A percentile compares a stretch with the other conserved stretches of the same genome.
Evolutionary conservation across 345 rosid genomes (phyloP).

Genomic region (Dipteronia dyeriana): DNA sequence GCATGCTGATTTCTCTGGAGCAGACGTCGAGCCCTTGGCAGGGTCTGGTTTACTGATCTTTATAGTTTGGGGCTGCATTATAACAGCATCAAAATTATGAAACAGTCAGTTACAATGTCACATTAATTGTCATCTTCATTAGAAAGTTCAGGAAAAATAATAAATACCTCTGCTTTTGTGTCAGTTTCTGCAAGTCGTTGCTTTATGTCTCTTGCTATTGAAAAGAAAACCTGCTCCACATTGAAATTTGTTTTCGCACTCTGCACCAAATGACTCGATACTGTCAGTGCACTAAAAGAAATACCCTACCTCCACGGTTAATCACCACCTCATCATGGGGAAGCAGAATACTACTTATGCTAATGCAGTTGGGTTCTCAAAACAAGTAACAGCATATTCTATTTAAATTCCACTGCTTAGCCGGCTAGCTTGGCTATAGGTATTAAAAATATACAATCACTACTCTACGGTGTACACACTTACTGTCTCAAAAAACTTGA

Average conservation of each 20-base stretch:
- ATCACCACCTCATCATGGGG: neutral
- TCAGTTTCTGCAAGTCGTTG: conserved; percentile 52
- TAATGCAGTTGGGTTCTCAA: neutral
- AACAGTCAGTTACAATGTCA: neutral
- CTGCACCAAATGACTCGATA: conserved; percentile 31
- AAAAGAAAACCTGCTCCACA: conserved; percentile 60
- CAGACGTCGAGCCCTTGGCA: conserved; percentile 37
- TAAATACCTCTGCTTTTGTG: conserved; percentile 46
- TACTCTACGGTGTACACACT: conserved; percentile 15
- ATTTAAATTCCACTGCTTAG: neutral
- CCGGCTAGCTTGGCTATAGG: neutral
- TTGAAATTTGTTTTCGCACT: conserved; percentile 61
- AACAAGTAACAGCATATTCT: neutral
- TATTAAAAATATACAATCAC: neutral
- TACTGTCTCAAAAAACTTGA: conserved; percentile 62
- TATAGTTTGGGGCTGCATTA: conserved; percentile 62
- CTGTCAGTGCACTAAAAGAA: neutral
- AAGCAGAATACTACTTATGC: neutral
- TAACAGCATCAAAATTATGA: neutral
- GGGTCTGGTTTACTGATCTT: conserved; percentile 61
- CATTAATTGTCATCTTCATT: neutral
- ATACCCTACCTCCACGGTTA: neutral
- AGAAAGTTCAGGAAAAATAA: neutral
- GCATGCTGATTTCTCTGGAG: conserved; percentile 57
- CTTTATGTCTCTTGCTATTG: conserved; percentile 55